Percentiles rank a stretch among this genome's conserved stretches.
phyloP scores from a whole-genome alignment of 495 filamentous ascomycete species.

The Hypoxylon trugodes region DNA sequence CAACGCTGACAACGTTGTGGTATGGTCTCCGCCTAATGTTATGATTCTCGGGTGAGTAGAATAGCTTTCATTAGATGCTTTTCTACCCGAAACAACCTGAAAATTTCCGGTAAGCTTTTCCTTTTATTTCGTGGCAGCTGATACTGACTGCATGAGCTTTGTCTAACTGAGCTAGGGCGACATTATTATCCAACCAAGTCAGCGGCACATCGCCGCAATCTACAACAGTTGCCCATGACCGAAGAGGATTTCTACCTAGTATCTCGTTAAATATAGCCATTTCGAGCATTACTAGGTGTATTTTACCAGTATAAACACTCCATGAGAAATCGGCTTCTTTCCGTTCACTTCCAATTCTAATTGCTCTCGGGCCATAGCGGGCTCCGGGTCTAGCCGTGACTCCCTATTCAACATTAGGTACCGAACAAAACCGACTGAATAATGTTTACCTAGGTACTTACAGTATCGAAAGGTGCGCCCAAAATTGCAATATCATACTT shows the following conservation, averaged over 20 bases:
- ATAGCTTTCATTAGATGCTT: slow-evolving; percentile 44
- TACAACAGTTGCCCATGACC: slow-evolving; percentile 69
- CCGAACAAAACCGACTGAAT: neutral
- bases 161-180: slow-evolving; percentile 77
- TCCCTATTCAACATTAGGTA: slow-evolving; percentile 30
- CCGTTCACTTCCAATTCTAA: slow-evolving; percentile 70
- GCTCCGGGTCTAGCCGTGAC: slow-evolving; percentile 71
- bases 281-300: neutral
- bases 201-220: slow-evolving; percentile 83
- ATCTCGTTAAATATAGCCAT: neutral
- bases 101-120: neutral
- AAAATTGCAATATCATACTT: slow-evolving; percentile 86
- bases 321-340: slow-evolving; percentile 37
- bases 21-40: slow-evolving; percentile 74
- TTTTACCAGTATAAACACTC: slow-evolving; percentile 45
- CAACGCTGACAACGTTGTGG: slow-evolving; percentile 67
- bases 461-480: slow-evolving; percentile 66
- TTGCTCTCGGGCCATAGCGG: slow-evolving; percentile 82
- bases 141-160: slow-evolving; percentile 57
- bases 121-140: too few relatives aligned
- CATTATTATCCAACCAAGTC: slow-evolving; percentile 74
- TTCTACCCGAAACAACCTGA: slow-evolving; percentile 47
- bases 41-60: slow-evolving; percentile 62
- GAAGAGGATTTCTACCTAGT: slow-evolving; percentile 51
- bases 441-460: slow-evolving; percentile 20